Evolutionary conservation across 495 filamentous ascomycete species (phyloP).

Genomic region (Xanthoparmelia taractica): DNA sequence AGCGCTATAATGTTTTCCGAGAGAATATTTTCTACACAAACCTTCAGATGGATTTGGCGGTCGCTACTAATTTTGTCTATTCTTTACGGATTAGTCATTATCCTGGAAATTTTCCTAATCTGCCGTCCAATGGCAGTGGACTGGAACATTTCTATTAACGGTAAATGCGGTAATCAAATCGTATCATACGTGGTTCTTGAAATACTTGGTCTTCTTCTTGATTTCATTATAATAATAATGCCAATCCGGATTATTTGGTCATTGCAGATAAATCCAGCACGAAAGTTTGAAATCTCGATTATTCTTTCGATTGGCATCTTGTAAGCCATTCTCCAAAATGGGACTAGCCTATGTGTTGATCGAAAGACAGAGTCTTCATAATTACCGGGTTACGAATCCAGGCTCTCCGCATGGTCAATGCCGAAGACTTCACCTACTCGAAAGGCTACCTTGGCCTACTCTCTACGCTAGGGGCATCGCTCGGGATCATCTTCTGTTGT

Average conservation of each 20-base stretch:
- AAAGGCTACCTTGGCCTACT: constrained; percentile 29
- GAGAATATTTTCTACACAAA: background rate
- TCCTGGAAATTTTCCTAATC: constrained; percentile 23
- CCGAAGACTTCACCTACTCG: constrained; percentile 27
- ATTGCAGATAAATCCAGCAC: background rate
- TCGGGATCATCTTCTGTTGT: constrained; percentile 23
- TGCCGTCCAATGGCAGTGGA: constrained; percentile 26
- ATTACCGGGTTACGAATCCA: constrained; percentile 28
- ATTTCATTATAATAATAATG: constrained; percentile 18
- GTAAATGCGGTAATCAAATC: constrained; percentile 25
- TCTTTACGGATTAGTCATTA: constrained; percentile 17
- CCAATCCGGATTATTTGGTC: constrained; percentile 5
- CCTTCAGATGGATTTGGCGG: no score
- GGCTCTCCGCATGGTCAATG: constrained; percentile 23
- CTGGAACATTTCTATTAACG: constrained; percentile 21
- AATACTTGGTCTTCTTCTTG: constrained; percentile 22
- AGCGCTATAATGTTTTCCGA: constrained; percentile 9
- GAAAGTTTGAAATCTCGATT: background rate
- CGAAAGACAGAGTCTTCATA: constrained; percentile 19
- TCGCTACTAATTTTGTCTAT: constrained; percentile 9
- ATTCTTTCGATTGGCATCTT: constrained; percentile 10
- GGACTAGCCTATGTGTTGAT: background rate
- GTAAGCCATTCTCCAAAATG: constrained; percentile 3
- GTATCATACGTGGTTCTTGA: constrained; percentile 27
- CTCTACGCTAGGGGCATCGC: constrained; percentile 24